phyloP scores from a whole-genome alignment of 1,139 yeast species.

The Debaryomycetaceae sp. region DNA sequence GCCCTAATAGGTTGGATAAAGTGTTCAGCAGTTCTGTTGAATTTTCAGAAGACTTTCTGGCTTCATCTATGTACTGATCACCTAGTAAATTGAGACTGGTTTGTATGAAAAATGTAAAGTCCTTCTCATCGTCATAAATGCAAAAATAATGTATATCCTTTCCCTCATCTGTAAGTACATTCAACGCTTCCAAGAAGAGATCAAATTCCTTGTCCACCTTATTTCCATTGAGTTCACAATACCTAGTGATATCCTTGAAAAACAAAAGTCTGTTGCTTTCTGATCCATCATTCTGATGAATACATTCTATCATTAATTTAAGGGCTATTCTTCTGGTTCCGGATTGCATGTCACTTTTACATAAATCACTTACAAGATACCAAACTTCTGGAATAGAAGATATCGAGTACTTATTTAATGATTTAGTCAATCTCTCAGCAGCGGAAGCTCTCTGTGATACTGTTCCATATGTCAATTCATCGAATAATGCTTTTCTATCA shows the following conservation, averaged over 20 bases:
- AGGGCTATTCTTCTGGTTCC: slow-evolving; percentile 54
- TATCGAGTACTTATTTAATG: slow-evolving; percentile 51
- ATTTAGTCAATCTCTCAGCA: slow-evolving; percentile 48
- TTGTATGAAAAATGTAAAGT: slow-evolving; percentile 31
- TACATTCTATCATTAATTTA: slow-evolving; percentile 53
- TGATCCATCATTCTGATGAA: slow-evolving; percentile 47
- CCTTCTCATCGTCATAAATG: slow-evolving; percentile 40
- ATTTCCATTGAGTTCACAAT: slow-evolving; percentile 27
- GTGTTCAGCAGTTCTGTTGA: slow-evolving; percentile 10
- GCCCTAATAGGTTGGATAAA: slow-evolving; percentile 14
- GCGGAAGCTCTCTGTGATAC: slow-evolving; percentile 41
- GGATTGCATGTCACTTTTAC: slow-evolving; percentile 38
- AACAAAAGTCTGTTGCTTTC: slow-evolving; percentile 50
- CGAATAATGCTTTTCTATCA: slow-evolving; percentile 45
- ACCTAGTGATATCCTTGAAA: slow-evolving; percentile 57
- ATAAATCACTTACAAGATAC: slow-evolving; percentile 63
- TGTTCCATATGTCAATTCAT: slow-evolving; percentile 36
- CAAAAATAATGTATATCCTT: slow-evolving; percentile 57
- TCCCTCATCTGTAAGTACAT: slow-evolving; percentile 57
- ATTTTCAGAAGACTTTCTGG: slow-evolving; percentile 4
- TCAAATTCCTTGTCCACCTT: slow-evolving; percentile 52
- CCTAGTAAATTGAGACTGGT: slow-evolving; percentile 13
- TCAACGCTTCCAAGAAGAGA: slow-evolving; percentile 50
- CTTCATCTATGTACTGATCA: slow-evolving; percentile 9
- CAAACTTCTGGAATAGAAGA: slow-evolving; percentile 72